Conservation (phyloP, 306 rosid species). For the Castanopsis chinensis region DNA sequence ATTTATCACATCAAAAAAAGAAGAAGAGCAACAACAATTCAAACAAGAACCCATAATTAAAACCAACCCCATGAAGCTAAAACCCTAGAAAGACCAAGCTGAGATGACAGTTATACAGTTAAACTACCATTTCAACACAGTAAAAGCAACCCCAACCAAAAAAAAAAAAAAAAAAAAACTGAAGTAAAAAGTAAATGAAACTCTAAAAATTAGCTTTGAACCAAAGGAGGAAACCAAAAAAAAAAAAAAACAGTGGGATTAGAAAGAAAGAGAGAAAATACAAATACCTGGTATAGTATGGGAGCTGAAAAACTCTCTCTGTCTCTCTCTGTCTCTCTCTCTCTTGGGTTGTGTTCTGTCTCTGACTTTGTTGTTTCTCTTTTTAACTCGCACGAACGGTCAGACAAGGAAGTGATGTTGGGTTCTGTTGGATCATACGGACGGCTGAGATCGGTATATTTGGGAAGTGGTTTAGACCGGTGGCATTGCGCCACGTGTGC, state of each 20-base stretch:
- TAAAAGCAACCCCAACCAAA: conserved; percentile 8
- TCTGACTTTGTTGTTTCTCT: not conserved
- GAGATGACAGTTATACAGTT: conserved; percentile 22
- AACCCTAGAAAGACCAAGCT: conserved; percentile 23
- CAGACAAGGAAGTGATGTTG: conserved; percentile 38
- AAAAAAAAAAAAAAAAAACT: not conserved
- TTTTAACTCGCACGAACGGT: conserved; percentile 32
- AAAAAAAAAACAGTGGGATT: not conserved
- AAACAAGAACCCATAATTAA: not conserved
- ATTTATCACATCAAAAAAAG: not conserved
- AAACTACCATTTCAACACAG: conserved; percentile 31
- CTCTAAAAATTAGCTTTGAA: conserved; percentile 6
- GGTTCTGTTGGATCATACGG: conserved; percentile 42
- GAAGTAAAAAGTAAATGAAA: conserved; percentile 5
- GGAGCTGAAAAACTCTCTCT: conserved; percentile 34
- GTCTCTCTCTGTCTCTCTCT: conserved; percentile 4
- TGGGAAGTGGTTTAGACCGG: conserved; percentile 7
- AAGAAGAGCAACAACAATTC: not conserved
- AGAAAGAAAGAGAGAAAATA: conserved; percentile 11
- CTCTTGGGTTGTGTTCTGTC: not conserved
- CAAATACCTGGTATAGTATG: conserved; percentile 34
- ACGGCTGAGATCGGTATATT: conserved; percentile 80
- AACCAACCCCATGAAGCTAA: conserved; percentile 17
- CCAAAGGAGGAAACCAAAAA: not conserved
- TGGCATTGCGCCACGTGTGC: conserved; percentile 39